Percentiles rank a stretch among this genome's conserved stretches.
Evolutionary conservation across 2,329 filamentous ascomycete genomes (phyloP).

Genomic region (Niveomyces coronatus): DNA sequence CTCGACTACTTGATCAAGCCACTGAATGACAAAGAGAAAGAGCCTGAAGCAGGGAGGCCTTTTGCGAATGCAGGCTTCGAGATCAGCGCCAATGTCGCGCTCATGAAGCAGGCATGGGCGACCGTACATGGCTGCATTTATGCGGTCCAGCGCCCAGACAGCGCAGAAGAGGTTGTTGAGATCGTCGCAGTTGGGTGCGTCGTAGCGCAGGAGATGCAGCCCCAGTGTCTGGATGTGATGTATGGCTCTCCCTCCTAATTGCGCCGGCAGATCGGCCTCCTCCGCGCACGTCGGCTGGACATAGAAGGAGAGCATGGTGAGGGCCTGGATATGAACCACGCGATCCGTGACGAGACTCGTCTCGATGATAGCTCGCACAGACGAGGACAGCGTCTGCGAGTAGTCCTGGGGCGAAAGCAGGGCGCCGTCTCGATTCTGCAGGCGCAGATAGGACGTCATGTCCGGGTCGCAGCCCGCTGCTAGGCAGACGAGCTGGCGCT

Average conservation of each 20-base stretch:
- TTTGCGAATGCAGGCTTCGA: slow-evolving; percentile 39
- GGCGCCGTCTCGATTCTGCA: slow-evolving; percentile 27
- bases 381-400: slow-evolving; percentile 35
- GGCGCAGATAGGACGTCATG: slow-evolving; percentile 33
- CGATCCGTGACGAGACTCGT: slow-evolving; percentile 43
- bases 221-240: slow-evolving; percentile 48
- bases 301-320: slow-evolving; percentile 47
- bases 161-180: slow-evolving; percentile 45
- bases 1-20: slow-evolving; percentile 49
- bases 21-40: slow-evolving; percentile 41
- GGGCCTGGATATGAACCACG: slow-evolving; percentile 43
- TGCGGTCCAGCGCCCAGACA: slow-evolving; percentile 50
- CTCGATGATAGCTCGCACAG: slow-evolving; percentile 39
- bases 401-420: slow-evolving; percentile 37
- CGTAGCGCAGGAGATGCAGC: slow-evolving; percentile 38
- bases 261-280: slow-evolving; percentile 44
- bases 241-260: slow-evolving; percentile 42
- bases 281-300: slow-evolving; percentile 43
- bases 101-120: slow-evolving; percentile 51
- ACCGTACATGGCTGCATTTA: slow-evolving; percentile 50
- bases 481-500: slow-evolving; percentile 45
- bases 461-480: slow-evolving; percentile 41
- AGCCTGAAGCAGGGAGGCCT: slow-evolving; percentile 47
- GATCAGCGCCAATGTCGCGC: slow-evolving; percentile 44
- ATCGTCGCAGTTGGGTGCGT: slow-evolving; percentile 29